Base-by-base conservation (phyloP, 345 rosid genomes). In the Populus pruinosa region DNA sequence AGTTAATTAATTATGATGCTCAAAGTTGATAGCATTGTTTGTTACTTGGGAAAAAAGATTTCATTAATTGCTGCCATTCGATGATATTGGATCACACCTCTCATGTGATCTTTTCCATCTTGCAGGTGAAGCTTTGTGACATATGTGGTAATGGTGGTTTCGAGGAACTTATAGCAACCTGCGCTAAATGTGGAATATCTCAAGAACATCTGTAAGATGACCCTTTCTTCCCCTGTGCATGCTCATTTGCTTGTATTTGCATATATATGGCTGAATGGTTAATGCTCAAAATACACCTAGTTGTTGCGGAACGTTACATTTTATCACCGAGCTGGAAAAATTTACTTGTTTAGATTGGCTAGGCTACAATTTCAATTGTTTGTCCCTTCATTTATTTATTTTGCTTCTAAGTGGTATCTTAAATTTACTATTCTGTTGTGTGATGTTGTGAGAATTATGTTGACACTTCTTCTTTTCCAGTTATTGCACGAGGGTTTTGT, bases 151-250 rank as follows among this genome's bases (percentile, higher is more conserved):
- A 17, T 72, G 62, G 72, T 83, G 91, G 86, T 69, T 73, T 23
- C 66, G 73, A 62, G 63, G 81, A 82, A 18, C 12, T 72, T 7
- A 71, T 87, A 67, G 69, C 39, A 33, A 80, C 87, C 64, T 90
- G 93, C 84, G 78, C 81, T 20, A 73, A 78, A 67, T 88, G 93
- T 77, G 23, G 72, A 70, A 72, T 43, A 64, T 73, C 83, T 47
- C 63, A 75, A 64, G 82, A 84, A 65, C 92, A 90, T 77, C 5
- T 81, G 96, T 91, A 87, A 85, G 91, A 77, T 74, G 69, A 33
- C 29, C 76, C 17, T 44, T 61, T 13, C 29, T 23, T 0, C 68
- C 55, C 21, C 63, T 62, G 77, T 80, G 50, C 59, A 17, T 80
- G 53, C 43, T 55, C 55, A 20, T 68, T 20, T 62, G 36, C 63